Percentiles rank a stretch among this genome's conserved stretches.
Evolutionary conservation across 495 filamentous ascomycete species (phyloP).

Genomic region (Platismatia glauca): DNA sequence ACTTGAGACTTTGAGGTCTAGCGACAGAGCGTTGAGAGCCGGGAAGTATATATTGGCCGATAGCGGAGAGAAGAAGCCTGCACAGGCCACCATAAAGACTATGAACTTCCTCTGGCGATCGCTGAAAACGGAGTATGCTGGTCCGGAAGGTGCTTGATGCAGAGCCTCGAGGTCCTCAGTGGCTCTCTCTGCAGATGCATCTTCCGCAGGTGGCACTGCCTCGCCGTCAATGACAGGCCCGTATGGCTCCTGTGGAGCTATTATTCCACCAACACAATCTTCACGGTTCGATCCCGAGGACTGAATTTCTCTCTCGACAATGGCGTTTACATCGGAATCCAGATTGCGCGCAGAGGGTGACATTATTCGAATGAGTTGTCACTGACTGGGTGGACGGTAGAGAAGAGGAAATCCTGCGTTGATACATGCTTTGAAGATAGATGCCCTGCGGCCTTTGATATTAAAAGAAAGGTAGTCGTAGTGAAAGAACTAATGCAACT

Average conservation of each 20-base stretch:
- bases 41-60: slow-evolving; percentile 72
- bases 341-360: not conserved
- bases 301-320: not conserved
- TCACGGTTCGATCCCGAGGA: not conserved
- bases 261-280: not conserved
- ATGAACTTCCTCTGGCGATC: slow-evolving; percentile 28
- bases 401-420: not conserved
- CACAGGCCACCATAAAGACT: slow-evolving; percentile 52
- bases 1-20: slow-evolving; percentile 49
- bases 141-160: slow-evolving; percentile 6
- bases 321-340: not conserved
- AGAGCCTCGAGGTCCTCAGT: slow-evolving; percentile 14
- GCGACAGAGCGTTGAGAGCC: slow-evolving; percentile 52
- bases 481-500: not conserved
- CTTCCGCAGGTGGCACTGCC: not conserved
- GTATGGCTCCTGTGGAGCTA: not conserved
- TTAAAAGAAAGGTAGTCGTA: not conserved
- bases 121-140: slow-evolving; percentile 18
- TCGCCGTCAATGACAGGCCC: slow-evolving; percentile 1
- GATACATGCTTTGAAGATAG: not conserved
- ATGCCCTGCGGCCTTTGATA: not conserved
- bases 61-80: slow-evolving; percentile 61
- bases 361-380: not conserved
- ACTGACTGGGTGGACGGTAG: not conserved
- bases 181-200: not conserved